Evolutionary conservation across 768 basidiomycete species (phyloP).

Genomic region (Amylocystis lapponica): DNA sequence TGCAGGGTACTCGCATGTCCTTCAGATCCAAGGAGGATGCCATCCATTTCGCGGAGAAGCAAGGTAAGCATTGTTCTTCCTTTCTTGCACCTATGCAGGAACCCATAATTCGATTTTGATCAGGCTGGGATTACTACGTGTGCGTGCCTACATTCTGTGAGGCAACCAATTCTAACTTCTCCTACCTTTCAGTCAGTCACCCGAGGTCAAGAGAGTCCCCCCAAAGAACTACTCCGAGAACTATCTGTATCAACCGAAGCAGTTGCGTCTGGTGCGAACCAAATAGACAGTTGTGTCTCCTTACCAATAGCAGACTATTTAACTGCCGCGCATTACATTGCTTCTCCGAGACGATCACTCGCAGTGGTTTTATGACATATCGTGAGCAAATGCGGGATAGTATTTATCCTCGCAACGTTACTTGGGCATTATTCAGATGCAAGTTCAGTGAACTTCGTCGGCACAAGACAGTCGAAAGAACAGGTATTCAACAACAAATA

Average conservation of each 20-base stretch:
- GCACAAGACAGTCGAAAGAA: no score
- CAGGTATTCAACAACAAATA: no score
- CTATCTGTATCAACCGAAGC: constrained; percentile 76
- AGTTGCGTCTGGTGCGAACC: constrained; percentile 79
- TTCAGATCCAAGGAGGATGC: constrained; percentile 90
- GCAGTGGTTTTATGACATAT: no score
- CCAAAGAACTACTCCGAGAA: constrained; percentile 92
- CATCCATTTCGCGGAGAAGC: constrained; percentile 93
- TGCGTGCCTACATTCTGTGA: constrained; percentile 33
- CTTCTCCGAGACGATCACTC: no score
- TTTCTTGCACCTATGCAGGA: no score
- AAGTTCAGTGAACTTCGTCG: no score
- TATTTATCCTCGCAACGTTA: no score
- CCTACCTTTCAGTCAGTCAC: constrained; percentile 40
- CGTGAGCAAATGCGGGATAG: no score
- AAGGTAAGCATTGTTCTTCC: constrained; percentile 47
- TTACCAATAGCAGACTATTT: no score
- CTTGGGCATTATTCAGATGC: no score
- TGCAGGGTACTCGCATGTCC: constrained; percentile 82
- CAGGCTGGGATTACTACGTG: constrained; percentile 93
- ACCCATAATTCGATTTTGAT: constrained; percentile 7
- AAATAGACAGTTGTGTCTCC: constrained; percentile 55
- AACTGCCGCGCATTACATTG: no score
- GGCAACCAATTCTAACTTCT: background rate
- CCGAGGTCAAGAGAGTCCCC: constrained; percentile 60